phyloP scores from a whole-genome alignment of 306 rosid species.

The Acacia crassicarpa region DNA sequence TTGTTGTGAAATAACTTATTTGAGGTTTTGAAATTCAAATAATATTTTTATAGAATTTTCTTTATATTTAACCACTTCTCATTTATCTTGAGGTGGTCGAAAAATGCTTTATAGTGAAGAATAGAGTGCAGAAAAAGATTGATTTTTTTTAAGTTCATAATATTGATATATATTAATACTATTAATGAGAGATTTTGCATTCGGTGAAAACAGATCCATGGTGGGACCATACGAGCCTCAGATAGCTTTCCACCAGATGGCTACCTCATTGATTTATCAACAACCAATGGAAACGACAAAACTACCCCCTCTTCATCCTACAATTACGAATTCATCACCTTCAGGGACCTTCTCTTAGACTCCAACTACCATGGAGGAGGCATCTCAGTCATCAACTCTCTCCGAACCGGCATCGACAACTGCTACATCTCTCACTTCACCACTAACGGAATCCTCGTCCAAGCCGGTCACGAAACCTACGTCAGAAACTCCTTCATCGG shows the following conservation, averaged over 20 bases:
- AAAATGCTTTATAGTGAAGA: too few relatives aligned
- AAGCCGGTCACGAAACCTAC: conserved; percentile 77
- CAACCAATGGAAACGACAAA: conserved; percentile 15
- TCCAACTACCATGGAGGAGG: conserved; percentile 86
- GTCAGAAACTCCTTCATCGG: conserved; percentile 78
- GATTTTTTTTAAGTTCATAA: too few relatives aligned
- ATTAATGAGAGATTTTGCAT: not conserved
- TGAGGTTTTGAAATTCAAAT: too few relatives aligned
- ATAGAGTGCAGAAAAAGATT: too few relatives aligned
- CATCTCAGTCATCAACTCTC: conserved; percentile 66
- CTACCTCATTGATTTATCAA: conserved; percentile 66
- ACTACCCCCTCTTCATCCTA: conserved; percentile 51
- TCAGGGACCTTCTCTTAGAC: conserved; percentile 69
- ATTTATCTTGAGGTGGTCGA: too few relatives aligned
- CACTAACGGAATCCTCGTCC: conserved; percentile 67
- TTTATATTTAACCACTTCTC: too few relatives aligned
- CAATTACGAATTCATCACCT: conserved; percentile 74
- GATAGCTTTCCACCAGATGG: conserved; percentile 57
- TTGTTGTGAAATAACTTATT: too few relatives aligned
- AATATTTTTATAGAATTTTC: too few relatives aligned
- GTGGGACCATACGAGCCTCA: conserved; percentile 83
- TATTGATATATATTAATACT: too few relatives aligned
- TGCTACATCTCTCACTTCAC: conserved; percentile 87
- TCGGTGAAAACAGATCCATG: conserved; percentile 63
- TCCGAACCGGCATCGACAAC: conserved; percentile 71